phyloP scores from a whole-genome alignment of 352 stramenopile genomes.

The Pythium rishiriense region DNA sequence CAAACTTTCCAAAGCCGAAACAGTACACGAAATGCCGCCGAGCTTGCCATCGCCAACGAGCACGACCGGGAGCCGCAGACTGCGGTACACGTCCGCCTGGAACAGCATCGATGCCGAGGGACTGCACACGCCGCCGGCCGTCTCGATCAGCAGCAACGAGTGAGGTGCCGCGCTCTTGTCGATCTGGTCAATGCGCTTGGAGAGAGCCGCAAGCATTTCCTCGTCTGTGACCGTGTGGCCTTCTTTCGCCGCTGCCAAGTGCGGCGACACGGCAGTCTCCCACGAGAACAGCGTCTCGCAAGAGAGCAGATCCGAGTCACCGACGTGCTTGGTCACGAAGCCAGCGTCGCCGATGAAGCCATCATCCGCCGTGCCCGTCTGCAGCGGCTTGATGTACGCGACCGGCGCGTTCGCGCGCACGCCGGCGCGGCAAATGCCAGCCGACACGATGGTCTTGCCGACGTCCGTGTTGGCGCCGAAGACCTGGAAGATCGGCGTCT shows the following conservation, averaged over 20 bases:
- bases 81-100: slow-evolving; percentile 94
- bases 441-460: slow-evolving; percentile 96
- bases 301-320: slow-evolving; percentile 31
- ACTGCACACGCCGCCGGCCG: slow-evolving; percentile 94
- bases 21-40: slow-evolving; percentile 94
- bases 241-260: slow-evolving; percentile 91
- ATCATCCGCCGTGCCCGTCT: slow-evolving; percentile 87
- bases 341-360: slow-evolving; percentile 80
- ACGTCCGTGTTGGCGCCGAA: slow-evolving; percentile 98
- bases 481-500: slow-evolving; percentile 85
- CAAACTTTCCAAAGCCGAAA: slow-evolving; percentile 93
- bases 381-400: slow-evolving; percentile 96
- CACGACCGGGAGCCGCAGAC: slow-evolving; percentile 88
- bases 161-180: slow-evolving; percentile 36
- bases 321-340: slow-evolving; percentile 70
- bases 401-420: slow-evolving; percentile 39
- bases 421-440: slow-evolving; percentile 88
- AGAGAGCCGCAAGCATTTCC: slow-evolving; percentile 77
- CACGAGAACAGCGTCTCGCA: slow-evolving; percentile 93
- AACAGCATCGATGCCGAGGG: slow-evolving; percentile 79
- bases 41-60: slow-evolving; percentile 96
- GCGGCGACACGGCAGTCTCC: slow-evolving; percentile 93
- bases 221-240: slow-evolving; percentile 87
- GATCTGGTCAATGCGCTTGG: slow-evolving; percentile 46
- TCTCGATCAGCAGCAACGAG: slow-evolving; percentile 91